A percentile compares a stretch with the other conserved stretches of the same genome.
Evolutionary conservation across 805 yeast genomes (phyloP).

Genomic region (Zygoascus ofunaensis): DNA sequence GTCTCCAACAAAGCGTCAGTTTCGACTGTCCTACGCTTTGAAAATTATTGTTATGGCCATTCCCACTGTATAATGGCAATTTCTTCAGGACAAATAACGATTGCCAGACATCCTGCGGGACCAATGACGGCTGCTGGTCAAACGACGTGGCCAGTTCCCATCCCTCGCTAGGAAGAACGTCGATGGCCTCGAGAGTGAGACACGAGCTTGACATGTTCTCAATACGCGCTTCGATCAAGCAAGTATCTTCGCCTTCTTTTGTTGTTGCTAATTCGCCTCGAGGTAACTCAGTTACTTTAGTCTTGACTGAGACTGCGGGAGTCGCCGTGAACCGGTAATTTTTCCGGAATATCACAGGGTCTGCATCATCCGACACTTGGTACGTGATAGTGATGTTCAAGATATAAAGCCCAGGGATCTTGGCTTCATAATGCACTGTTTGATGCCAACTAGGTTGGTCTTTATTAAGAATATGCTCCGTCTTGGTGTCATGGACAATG

Average conservation of each 20-base stretch:
- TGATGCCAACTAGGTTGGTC: constrained; percentile 8
- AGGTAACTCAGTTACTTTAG: constrained; percentile 15
- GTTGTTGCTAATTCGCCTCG: not conserved
- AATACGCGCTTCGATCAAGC: constrained; percentile 27
- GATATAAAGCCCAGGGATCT: constrained; percentile 22
- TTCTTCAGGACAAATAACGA: constrained; percentile 17
- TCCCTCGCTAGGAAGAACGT: constrained; percentile 20
- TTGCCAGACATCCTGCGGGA: constrained; percentile 26
- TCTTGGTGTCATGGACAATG: not conserved
- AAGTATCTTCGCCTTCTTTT: constrained; percentile 2
- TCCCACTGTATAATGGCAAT: not conserved
- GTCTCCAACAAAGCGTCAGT: constrained; percentile 27
- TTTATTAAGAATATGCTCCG: not conserved
- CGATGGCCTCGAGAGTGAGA: constrained; percentile 24
- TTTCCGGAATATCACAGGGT: constrained; percentile 18
- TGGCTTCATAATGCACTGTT: constrained; percentile 19
- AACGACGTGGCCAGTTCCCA: constrained; percentile 10
- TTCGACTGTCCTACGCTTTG: constrained; percentile 4
- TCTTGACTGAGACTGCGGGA: constrained; percentile 26
- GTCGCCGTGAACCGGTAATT: constrained; percentile 23
- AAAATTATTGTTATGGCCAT: no score
- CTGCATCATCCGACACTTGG: constrained; percentile 5
- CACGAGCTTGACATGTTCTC: constrained; percentile 25
- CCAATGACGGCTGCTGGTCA: constrained; percentile 14
- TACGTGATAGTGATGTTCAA: constrained; percentile 20